Evolutionary conservation across 805 yeast genomes (phyloP).

Genomic region (Candida saitoana): DNA sequence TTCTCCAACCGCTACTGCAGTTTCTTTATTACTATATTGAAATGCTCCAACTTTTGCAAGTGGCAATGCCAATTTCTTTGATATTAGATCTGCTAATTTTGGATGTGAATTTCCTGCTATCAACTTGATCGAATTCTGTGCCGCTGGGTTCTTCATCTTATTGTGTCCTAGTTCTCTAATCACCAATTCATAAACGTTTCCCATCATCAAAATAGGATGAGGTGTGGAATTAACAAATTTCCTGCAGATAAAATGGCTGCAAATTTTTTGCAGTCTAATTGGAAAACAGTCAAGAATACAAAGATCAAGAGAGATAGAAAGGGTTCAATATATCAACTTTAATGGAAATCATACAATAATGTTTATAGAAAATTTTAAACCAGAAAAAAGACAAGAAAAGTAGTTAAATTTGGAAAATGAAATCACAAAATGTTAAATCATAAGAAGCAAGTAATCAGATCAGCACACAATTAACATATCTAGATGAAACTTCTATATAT

Average conservation of each 20-base stretch:
- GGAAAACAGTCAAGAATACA: background rate
- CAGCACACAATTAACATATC: no score
- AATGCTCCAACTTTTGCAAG: constrained; percentile 75
- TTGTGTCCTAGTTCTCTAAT: constrained; percentile 7
- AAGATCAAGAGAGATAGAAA: background rate
- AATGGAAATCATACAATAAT: no score
- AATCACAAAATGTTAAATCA: no score
- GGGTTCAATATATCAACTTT: background rate
- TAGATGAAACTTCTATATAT: no score
- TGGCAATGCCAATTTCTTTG: constrained; percentile 59
- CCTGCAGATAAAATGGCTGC: constrained; percentile 1
- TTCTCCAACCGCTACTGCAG: constrained; percentile 75
- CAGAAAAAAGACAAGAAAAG: no score
- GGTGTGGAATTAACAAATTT: background rate
- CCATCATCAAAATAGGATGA: background rate
- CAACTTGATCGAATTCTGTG: constrained; percentile 46
- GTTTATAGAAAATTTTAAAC: no score
- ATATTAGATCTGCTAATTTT: constrained; percentile 69
- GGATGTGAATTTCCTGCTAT: constrained; percentile 77
- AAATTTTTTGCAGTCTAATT: constrained; percentile 1
- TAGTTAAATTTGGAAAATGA: no score
- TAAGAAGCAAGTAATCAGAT: no score
- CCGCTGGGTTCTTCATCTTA: constrained; percentile 7
- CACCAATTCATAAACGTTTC: constrained; percentile 1
- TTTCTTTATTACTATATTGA: constrained; percentile 83